Base-by-base conservation (phyloP, 2,329 filamentous ascomycete genomes). In the Exophiala aquamarina region DNA sequence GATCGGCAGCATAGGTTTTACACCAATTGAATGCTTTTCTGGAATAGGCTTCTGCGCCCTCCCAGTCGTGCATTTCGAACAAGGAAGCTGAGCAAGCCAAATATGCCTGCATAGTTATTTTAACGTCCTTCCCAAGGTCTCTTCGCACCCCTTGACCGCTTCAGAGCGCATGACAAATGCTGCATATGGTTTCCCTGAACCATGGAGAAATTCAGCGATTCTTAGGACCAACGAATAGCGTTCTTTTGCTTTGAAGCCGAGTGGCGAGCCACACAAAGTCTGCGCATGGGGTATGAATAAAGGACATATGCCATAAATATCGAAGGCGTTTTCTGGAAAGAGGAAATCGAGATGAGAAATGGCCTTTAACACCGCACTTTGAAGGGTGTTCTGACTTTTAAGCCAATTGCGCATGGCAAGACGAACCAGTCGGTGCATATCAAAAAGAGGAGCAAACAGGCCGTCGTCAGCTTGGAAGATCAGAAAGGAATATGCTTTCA, bases 321-420 rank as follows among this genome's bases (percentile, higher is more conserved):
- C 33, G 38, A 52, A 28, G 13, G 39, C 26, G 51, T 4, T 13
- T 28, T 18, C 9, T 13, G 49, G 56, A 23, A 63, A 56, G n/a
- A 61, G 34, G 33, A 59, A 33, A 2, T 43, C 33, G 14, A 65
- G 48, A 39, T 49, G 49, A 18, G 28, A 33, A 17, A 58, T 31
- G 21, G 55, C 46, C 32, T 34, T 58, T 18, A 28, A 17, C 17
- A 9, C 42, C 19, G 15, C 43, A 51, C 15, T 8, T 13, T 9
- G 18, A 43, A 57, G 55, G 13, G 41, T 18, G 4, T 49, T 32
- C 11, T 62, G 26, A 26, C 53, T 39, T 44, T 42, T 54, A 13
- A 69, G 41, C 66, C 66, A 70, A 21, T 57, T 61, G 18, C 61
- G 56, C 14, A 54, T 67, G 7, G 65, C 61, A 18, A 68, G 43